A percentile compares a stretch with the other conserved stretches of the same genome.
Evolutionary conservation across 331 rosid genomes (phyloP).

Genomic region (Arachis monticola): DNA sequence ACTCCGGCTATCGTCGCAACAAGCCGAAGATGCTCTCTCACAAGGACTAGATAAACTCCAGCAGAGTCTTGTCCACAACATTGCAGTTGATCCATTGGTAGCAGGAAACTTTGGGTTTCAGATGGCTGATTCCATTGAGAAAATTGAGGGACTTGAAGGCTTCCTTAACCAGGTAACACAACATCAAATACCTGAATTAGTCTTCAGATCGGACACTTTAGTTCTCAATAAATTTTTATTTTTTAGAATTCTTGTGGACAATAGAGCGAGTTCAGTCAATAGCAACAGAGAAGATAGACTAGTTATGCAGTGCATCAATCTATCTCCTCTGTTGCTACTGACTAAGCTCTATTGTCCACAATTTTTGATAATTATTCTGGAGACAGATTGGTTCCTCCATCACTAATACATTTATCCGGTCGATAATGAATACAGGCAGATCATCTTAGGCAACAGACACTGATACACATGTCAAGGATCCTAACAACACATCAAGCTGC

Average conservation of each 20-base stretch:
- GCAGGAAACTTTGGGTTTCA: constrained; percentile 54
- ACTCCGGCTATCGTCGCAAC: constrained; percentile 71
- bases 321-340: no score
- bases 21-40: constrained; percentile 93
- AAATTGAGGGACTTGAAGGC: constrained; percentile 71
- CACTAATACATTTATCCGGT: no score
- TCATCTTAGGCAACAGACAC: constrained; percentile 78
- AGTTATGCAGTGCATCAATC: no score
- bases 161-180: constrained; percentile 76
- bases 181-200: constrained; percentile 8
- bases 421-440: constrained; percentile 62
- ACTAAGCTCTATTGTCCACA: no score
- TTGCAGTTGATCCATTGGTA: constrained; percentile 52
- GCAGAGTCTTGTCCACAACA: constrained; percentile 61
- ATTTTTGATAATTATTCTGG: no score
- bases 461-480: constrained; percentile 67
- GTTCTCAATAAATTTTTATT: no score
- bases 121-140: constrained; percentile 61
- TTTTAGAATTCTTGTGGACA: no score
- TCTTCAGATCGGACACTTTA: no score
- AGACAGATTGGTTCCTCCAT: no score
- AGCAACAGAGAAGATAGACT: no score
- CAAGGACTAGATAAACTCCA: constrained; percentile 86
- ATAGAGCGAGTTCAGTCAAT: no score
- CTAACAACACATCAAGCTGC: constrained; percentile 71